A percentile compares a stretch with the other conserved stretches of the same genome.
Conservation (phyloP, 78 protist genomes). For the Isochrysis galbana region DNA sequence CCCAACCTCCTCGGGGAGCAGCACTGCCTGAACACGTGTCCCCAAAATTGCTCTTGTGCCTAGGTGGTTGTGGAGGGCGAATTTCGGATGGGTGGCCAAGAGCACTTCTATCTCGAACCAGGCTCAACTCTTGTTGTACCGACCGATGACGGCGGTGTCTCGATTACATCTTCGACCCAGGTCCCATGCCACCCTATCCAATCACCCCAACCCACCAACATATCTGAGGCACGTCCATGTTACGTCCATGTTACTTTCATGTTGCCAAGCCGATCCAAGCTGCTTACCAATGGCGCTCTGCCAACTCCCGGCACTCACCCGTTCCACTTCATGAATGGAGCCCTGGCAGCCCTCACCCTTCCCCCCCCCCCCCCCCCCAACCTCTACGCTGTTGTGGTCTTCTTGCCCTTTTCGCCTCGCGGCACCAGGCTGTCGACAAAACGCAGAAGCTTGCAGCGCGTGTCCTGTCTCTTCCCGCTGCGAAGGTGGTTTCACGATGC, state of each 20-base stretch:
- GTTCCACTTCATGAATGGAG: too few relatives aligned
- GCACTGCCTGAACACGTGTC: too few relatives aligned
- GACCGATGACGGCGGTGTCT: constrained; percentile 73
- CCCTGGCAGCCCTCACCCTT: not conserved
- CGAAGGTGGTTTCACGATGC: constrained; percentile 37
- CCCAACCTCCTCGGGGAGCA: too few relatives aligned
- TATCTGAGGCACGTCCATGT: not conserved
- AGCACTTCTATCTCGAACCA: constrained; percentile 94
- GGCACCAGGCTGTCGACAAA: constrained; percentile 52
- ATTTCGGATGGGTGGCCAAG: constrained; percentile 76
- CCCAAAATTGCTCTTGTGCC: too few relatives aligned
- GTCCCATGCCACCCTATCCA: not conserved
- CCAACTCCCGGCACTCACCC: not conserved
- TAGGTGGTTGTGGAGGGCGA: constrained; percentile 60
- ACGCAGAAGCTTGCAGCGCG: constrained; percentile 49
- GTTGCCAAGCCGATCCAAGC: not conserved
- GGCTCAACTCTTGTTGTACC: constrained; percentile 81
- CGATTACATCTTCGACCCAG: constrained; percentile 75
- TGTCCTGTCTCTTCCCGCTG: not conserved
- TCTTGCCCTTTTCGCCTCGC: not conserved
- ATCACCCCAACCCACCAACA: not conserved
- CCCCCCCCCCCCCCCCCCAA: not conserved
- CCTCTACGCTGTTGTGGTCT: not conserved
- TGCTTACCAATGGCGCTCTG: not conserved
- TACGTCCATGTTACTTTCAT: not conserved